phyloP scores from a whole-genome alignment of 2,329 filamentous ascomycete genomes.

The Penicillium concentricum region DNA sequence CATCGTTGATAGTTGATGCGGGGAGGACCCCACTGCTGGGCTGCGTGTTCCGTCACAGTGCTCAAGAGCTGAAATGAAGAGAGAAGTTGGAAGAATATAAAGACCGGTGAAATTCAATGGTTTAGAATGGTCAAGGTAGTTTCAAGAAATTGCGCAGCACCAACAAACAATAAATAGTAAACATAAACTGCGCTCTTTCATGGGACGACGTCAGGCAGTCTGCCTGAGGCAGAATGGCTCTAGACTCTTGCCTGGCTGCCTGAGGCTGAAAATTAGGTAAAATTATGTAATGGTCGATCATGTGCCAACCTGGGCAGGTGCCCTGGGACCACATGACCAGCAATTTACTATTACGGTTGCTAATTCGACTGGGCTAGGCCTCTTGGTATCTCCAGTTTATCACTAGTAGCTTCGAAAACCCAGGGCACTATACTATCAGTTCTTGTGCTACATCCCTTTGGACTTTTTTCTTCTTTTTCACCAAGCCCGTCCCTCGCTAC shows the following conservation, averaged over 20 bases:
- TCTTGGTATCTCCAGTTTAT: neutral
- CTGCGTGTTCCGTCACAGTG: neutral
- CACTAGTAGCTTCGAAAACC: neutral
- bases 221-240: constrained; percentile 13
- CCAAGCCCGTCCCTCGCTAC: neutral
- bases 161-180: neutral
- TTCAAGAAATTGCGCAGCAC: neutral
- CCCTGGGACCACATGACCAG: neutral
- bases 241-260: neutral
- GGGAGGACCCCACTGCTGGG: constrained; percentile 10
- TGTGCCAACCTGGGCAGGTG: too few relatives aligned
- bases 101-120: neutral
- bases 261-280: neutral
- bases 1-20: constrained; percentile 31
- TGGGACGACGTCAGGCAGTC: constrained; percentile 13
- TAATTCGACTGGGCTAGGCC: neutral
- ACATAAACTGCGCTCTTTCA: constrained; percentile 5
- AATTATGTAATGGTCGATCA: neutral
- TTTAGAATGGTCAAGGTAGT: neutral
- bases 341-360: neutral
- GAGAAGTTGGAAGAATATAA: neutral
- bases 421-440: neutral
- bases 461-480: neutral
- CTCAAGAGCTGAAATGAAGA: neutral
- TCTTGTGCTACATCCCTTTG: neutral